A percentile compares a stretch with the other conserved stretches of the same genome.
phyloP scores from a whole-genome alignment of 2,329 filamentous ascomycete species.

The Fusarium devonianum region DNA sequence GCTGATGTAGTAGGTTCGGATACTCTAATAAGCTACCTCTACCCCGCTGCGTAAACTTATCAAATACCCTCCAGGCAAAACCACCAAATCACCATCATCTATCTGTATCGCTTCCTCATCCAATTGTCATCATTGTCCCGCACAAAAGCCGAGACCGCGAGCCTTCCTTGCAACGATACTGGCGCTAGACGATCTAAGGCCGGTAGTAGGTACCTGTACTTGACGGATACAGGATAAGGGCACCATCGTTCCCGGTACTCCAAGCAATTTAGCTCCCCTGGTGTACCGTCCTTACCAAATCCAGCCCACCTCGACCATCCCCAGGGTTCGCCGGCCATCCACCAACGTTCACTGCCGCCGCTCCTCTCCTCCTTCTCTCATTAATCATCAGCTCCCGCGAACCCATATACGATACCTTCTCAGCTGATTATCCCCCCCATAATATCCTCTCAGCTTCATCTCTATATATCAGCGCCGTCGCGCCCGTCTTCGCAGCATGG shows the following conservation, averaged over 20 bases:
- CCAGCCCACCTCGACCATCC: slow-evolving; percentile 25
- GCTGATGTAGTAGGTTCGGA: too few species aligned
- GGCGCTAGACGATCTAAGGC: slow-evolving; percentile 11
- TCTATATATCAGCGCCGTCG: slow-evolving; percentile 18
- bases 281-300: slow-evolving; percentile 19
- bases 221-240: slow-evolving; percentile 14
- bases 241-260: slow-evolving; percentile 21
- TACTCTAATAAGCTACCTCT: too few species aligned
- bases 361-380: slow-evolving; percentile 23
- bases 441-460: slow-evolving; percentile 3
- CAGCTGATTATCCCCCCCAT: slow-evolving; percentile 3
- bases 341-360: slow-evolving; percentile 22
- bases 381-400: slow-evolving; percentile 9
- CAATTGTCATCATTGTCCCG: slow-evolving; percentile 18
- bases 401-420: slow-evolving; percentile 8
- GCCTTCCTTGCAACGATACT: slow-evolving; percentile 21
- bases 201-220: slow-evolving; percentile 27
- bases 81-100: too few species aligned
- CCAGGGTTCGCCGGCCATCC: slow-evolving; percentile 32
- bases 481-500: slow-evolving; percentile 62
- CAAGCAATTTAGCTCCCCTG: slow-evolving; percentile 24
- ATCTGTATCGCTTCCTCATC: neutral
- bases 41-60: too few species aligned
- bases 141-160: slow-evolving; percentile 24
- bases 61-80: too few species aligned